Conservation (phyloP, 2,329 filamentous ascomycete genomes). For the Raffaelea ambrosiae region DNA sequence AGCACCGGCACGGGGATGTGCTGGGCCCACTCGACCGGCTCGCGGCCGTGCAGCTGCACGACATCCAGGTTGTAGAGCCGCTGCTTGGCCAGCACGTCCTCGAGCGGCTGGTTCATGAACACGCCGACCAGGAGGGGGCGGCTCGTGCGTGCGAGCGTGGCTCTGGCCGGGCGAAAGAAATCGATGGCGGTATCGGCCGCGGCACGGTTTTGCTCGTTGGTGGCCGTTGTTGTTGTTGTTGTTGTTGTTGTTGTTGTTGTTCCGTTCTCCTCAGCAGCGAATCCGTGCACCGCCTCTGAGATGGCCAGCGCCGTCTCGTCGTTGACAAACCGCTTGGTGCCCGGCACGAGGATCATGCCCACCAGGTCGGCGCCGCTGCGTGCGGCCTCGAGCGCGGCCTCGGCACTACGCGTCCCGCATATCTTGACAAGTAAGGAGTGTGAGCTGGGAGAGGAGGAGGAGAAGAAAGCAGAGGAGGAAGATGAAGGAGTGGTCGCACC, state of each 20-base stretch:
- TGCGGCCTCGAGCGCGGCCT: conserved; percentile 72
- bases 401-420: conserved; percentile 78
- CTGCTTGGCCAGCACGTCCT: conserved; percentile 73
- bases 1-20: conserved; percentile 91
- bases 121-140: conserved; percentile 81
- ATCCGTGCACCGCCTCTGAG: conserved; percentile 63
- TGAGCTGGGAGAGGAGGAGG: conserved; percentile 17
- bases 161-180: conserved; percentile 49
- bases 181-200: conserved; percentile 40
- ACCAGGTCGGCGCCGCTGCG: conserved; percentile 85
- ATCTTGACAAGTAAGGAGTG: conserved; percentile 74
- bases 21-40: conserved; percentile 84
- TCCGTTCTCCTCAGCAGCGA: conserved; percentile 3
- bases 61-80: conserved; percentile 70
- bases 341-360: conserved; percentile 83
- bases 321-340: conserved; percentile 69
- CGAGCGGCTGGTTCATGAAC: conserved; percentile 83
- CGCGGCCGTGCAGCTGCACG: conserved; percentile 86
- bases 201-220: too few species aligned
- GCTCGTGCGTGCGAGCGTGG: conserved; percentile 29
- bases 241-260: neutral
- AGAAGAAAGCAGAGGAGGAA: neutral
- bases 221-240: too few species aligned
- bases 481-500: conserved; percentile 27
- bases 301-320: conserved; percentile 74